Evolutionary conservation across 2,329 filamentous ascomycete genomes (phyloP), one percentile per base, ranked within the genome.

Genomic region (Cucurbitaria berberidis): DNA sequence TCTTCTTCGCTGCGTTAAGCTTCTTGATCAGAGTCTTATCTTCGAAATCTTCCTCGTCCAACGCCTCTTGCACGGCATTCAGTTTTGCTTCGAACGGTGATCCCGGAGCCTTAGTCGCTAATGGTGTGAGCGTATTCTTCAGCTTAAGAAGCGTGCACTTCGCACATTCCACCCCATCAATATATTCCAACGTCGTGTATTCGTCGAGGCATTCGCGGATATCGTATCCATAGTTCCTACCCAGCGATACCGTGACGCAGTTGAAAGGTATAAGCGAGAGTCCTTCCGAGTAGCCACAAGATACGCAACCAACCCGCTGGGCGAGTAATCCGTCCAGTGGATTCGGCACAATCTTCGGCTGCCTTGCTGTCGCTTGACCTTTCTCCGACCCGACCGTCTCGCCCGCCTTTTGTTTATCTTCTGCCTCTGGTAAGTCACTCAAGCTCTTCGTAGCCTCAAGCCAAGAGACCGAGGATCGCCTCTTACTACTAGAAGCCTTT

Each of bases 261-360:
- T 95, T 97, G 80, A 98, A 98, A 0, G 92, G 91, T 18, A 91
- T 96, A 77, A 98, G 85, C 1, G 90, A 92, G 13, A 97, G 81
- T 1, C 93, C 93, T 65, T 96, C 92, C 0, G 91, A 92, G 75
- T 90, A 89, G 7, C 91, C 91, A 70, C 95, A 99, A 40, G 82
- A 81, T 49, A 90, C 88, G 73, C 95, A 99, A 0, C 90, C 90
- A 1, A 98, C 92, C 34, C 92, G 84, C 74, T 98, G 93, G 1
- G 93, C 93, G 8, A 92, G 82, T 18, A 96, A 78, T 0, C 95
- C 95, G 72, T 98, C 92, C 1, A 98, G 79, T 0, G 95, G 95
- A 63, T 95, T 96, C 40, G 83, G 82, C 5, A 83, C 74, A 13
- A 57, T 53, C 30, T 56, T 58, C 2, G 57, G 47, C 16, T 64